Conservation (phyloP, 768 basidiomycete genomes). For the Tylopilus subfusipes region DNA sequence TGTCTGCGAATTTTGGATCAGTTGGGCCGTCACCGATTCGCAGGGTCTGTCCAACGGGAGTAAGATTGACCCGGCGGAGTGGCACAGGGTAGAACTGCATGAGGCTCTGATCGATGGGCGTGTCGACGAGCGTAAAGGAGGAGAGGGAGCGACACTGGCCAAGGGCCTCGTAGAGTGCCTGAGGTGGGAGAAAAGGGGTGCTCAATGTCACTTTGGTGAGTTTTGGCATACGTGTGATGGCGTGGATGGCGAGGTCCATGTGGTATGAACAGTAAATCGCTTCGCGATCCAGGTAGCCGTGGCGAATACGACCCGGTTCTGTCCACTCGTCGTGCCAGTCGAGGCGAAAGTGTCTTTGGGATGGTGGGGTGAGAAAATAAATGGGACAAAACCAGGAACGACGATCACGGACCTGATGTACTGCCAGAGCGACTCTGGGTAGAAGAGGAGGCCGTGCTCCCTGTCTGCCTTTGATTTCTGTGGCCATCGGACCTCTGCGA, state of each 20-base stretch:
- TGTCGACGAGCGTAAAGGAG: constrained; percentile 31
- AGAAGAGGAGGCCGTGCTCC: constrained; percentile 26
- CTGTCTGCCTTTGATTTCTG: constrained; percentile 28
- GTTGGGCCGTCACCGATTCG: constrained; percentile 35
- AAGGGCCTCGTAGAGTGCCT: constrained; percentile 27
- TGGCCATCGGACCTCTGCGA: constrained; percentile 33
- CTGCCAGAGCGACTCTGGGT: constrained; percentile 28
- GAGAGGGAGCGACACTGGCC: constrained; percentile 27
- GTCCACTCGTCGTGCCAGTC: constrained; percentile 38
- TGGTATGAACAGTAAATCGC: constrained; percentile 30
- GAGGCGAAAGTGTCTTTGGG: constrained; percentile 29
- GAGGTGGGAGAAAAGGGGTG: constrained; percentile 33
- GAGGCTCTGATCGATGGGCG: constrained; percentile 35
- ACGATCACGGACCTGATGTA: constrained; percentile 26
- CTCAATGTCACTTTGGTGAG: constrained; percentile 27
- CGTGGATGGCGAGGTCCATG: constrained; percentile 24
- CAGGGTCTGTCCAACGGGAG: constrained; percentile 33
- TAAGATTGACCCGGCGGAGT: constrained; percentile 27
- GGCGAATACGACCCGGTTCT: constrained; percentile 33
- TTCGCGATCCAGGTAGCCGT: constrained; percentile 32
- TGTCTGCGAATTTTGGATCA: constrained; percentile 31
- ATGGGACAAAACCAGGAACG: background rate
- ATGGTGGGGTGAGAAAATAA: background rate
- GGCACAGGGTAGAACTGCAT: constrained; percentile 27
- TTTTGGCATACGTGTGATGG: constrained; percentile 30